These are phyloP conservation scores for Spinellus fusiger DNA, from an alignment of 192 early-diverging fungal species.

Conservation along the genomic window DNA sequence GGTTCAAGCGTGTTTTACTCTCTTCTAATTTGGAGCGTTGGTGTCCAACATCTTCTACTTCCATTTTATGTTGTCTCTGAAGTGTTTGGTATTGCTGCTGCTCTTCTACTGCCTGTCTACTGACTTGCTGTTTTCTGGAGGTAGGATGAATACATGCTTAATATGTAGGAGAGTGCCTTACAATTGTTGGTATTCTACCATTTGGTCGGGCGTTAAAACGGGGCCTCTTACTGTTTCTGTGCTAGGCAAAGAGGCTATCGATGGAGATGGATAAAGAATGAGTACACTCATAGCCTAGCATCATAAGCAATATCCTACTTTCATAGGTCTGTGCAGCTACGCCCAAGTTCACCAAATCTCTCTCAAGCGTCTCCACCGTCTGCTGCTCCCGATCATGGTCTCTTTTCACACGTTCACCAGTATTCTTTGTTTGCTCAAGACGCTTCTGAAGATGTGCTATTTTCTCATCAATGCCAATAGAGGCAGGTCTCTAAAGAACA, in stretches of 20 bases:
- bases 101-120: conserved; percentile 57
- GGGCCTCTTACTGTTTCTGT: conserved; percentile 14
- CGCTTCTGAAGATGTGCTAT: conserved; percentile 66
- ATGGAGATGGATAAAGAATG: not conserved
- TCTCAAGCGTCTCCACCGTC: conserved; percentile 5
- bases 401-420: conserved; percentile 40
- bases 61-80: conserved; percentile 57
- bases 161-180: conserved; percentile 5
- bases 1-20: conserved; percentile 38
- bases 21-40: conserved; percentile 49
- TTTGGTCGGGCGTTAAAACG: conserved; percentile 17
- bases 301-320: not conserved
- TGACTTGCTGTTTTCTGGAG: conserved; percentile 69
- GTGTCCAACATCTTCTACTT: conserved; percentile 55
- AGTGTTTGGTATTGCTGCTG: conserved; percentile 63
- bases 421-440: conserved; percentile 52
- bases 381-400: conserved; percentile 52
- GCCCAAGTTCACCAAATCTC: conserved; percentile 1
- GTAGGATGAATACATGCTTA: not conserved
- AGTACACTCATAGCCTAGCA: not conserved
- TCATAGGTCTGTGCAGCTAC: no score
- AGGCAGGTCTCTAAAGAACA: conserved; percentile 48
- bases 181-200: conserved; percentile 27
- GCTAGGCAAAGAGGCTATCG: conserved; percentile 1
- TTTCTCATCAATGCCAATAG: conserved; percentile 67